phyloP scores from a whole-genome alignment of 1,284 basidiomycete genomes.

The Pseudozyma pruni region DNA sequence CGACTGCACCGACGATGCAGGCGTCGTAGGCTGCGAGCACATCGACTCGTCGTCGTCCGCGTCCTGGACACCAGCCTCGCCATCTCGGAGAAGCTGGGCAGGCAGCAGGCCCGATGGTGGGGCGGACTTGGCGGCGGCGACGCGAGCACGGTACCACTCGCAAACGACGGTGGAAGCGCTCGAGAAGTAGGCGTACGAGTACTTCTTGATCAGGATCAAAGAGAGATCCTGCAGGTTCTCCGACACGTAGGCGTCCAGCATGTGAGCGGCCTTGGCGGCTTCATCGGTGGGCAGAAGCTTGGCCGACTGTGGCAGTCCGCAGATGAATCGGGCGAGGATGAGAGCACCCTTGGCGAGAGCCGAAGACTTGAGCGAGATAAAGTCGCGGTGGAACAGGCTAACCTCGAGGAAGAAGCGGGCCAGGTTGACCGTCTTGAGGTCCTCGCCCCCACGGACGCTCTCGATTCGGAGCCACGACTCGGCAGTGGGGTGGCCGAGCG shows the following conservation, averaged over 20 bases:
- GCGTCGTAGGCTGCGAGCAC: conserved; percentile 56
- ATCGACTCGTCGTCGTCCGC: conserved; percentile 60
- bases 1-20: conserved; percentile 59
- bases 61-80: conserved; percentile 28
- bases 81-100: conserved; percentile 40
- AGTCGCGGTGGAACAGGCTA: conserved; percentile 95
- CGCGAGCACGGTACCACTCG: conserved; percentile 79
- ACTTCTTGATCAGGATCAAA: conserved; percentile 94
- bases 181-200: conserved; percentile 92
- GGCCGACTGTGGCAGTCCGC: conserved; percentile 33
- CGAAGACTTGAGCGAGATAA: conserved; percentile 85
- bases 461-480: conserved; percentile 89
- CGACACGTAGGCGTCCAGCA: conserved; percentile 84
- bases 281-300: conserved; percentile 40
- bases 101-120: conserved; percentile 42
- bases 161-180: conserved; percentile 90
- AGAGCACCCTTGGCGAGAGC: conserved; percentile 87
- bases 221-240: conserved; percentile 89
- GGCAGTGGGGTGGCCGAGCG: conserved; percentile 94
- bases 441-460: conserved; percentile 73
- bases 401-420: conserved; percentile 98
- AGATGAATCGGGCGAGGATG: conserved; percentile 86
- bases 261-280: conserved; percentile 72
- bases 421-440: conserved; percentile 88
- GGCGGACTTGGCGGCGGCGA: conserved; percentile 27